Percentiles rank a stretch among this genome's conserved stretches.
Conservation (phyloP, 2,329 filamentous ascomycete genomes). For the Cladosporium sp. region DNA sequence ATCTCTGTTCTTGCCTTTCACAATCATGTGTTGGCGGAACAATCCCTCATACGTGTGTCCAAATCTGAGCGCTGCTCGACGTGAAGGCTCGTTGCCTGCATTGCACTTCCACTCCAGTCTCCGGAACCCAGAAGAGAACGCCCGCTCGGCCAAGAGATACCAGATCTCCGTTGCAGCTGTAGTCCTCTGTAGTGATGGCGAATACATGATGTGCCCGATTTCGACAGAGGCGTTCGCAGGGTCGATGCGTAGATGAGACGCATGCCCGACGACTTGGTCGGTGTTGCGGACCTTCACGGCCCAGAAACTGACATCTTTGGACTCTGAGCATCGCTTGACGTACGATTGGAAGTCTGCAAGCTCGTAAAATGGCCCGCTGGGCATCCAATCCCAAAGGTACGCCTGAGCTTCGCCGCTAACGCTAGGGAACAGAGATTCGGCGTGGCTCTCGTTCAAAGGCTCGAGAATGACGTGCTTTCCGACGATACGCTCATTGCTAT, state of each 20-base stretch:
- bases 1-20: conserved; percentile 60
- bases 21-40: conserved; percentile 64
- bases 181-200: conserved; percentile 55
- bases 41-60: conserved; percentile 63
- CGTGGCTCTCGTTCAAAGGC: conserved; percentile 20
- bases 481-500: conserved; percentile 14
- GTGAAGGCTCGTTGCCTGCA: conserved; percentile 56
- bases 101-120: conserved; percentile 69
- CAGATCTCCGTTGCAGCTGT: conserved; percentile 60
- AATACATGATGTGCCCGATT: conserved; percentile 59
- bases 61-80: conserved; percentile 57
- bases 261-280: conserved; percentile 44
- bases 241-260: conserved; percentile 50
- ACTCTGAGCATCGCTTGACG: conserved; percentile 34
- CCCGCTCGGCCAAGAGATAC: conserved; percentile 56
- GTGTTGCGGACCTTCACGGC: conserved; percentile 38
- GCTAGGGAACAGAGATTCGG: conserved; percentile 23
- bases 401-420: conserved; percentile 23
- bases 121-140: conserved; percentile 55
- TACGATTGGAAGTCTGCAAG: conserved; percentile 24
- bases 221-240: conserved; percentile 56
- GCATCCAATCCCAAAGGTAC: conserved; percentile 49
- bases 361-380: conserved; percentile 40
- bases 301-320: conserved; percentile 47
- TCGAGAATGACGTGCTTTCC: conserved; percentile 25